Base-by-base conservation (phyloP, 2,329 filamentous ascomycete species). In the Piedraia hortae region DNA sequence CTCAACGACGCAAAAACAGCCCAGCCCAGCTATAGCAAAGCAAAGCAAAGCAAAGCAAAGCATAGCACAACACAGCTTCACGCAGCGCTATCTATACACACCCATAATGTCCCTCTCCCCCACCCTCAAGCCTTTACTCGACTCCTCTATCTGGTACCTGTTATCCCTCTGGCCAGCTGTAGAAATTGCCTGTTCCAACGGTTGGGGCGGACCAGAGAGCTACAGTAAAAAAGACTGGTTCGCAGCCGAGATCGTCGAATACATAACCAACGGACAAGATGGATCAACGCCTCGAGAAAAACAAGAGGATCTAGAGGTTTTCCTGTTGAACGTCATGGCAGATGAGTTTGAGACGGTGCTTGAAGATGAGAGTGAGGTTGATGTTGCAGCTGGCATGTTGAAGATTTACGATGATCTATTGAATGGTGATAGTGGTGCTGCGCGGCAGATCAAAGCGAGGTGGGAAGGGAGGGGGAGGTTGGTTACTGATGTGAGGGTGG, bases 181-280 rank as follows among this genome's bases (percentile, higher is more conserved):
- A 24, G 71, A 70, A 21, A 65, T 90, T 40, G 77, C 85, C 20
- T 74, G 91, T 19, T 62, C 73, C 42, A 77, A 75, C 44, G 57
- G 64, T 48, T 90, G 80, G 71, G 85, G 82, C 36, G 85, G 82
- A 2, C 64, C 74, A 18, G 66, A 77, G 39, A 70, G 66, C 11
- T 46, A 56, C 28, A 77, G 88, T 47, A 93, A 93, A 53, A 72
- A 82, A 38, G 82, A 90, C 56, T 93, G 80, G 82, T 74, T 97
- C 38, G 82, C 74, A 22, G 80, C 78, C 31, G 73, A 72, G 19
- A 57, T 93, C 23, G 70, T 68, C 27, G 75, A 90, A 12, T 62
- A 90, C 30, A 70, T 91, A 34, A 53, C 38, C 10, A n/a, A n/a
- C n/a, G n/a, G n/a, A n/a, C n/a, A n/a, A n/a, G n/a, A n/a, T n/a